Conservation (phyloP, 1,139 yeast genomes). For the Scheffersomyces quercinus region DNA sequence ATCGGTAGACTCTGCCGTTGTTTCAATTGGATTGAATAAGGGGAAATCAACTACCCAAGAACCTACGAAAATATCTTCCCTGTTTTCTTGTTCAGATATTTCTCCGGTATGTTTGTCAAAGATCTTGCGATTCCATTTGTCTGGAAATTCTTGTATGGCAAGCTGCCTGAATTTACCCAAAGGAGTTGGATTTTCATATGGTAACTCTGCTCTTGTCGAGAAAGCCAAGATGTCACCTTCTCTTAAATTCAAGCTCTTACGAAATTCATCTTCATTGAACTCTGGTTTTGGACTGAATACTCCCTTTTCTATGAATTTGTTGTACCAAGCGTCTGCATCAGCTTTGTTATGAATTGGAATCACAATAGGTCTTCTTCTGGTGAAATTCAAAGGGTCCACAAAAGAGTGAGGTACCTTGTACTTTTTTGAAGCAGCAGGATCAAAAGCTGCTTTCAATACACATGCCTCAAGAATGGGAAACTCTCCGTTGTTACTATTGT, state of each 20-base stretch:
- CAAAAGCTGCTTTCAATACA: constrained; percentile 54
- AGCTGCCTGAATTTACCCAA: constrained; percentile 82
- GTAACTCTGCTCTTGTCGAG: constrained; percentile 61
- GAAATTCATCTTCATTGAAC: constrained; percentile 25
- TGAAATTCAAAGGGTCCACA: constrained; percentile 48
- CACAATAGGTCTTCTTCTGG: constrained; percentile 60
- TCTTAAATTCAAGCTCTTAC: constrained; percentile 38
- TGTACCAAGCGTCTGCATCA: constrained; percentile 46
- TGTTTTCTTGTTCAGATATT: constrained; percentile 17
- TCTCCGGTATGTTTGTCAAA: constrained; percentile 18
- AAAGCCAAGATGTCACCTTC: constrained; percentile 78
- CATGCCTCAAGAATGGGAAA: constrained; percentile 75
- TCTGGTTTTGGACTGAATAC: constrained; percentile 18
- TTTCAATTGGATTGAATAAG: constrained; percentile 72
- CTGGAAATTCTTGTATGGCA: constrained; percentile 56
- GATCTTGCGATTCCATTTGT: constrained; percentile 49
- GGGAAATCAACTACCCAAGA: constrained; percentile 93
- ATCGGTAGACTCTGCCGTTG: constrained; percentile 13
- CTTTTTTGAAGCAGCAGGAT: constrained; percentile 21
- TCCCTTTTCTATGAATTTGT: constrained; percentile 31
- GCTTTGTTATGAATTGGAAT: constrained; percentile 44
- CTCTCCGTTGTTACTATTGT: constrained; percentile 30
- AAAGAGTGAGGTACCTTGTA: constrained; percentile 38
- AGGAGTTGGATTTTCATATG: constrained; percentile 95
- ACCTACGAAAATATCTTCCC: constrained; percentile 53